A percentile compares a stretch with the other conserved stretches of the same genome.
Evolutionary conservation across 1,284 basidiomycete genomes (phyloP).

Genomic region (Ustilago tritici): DNA sequence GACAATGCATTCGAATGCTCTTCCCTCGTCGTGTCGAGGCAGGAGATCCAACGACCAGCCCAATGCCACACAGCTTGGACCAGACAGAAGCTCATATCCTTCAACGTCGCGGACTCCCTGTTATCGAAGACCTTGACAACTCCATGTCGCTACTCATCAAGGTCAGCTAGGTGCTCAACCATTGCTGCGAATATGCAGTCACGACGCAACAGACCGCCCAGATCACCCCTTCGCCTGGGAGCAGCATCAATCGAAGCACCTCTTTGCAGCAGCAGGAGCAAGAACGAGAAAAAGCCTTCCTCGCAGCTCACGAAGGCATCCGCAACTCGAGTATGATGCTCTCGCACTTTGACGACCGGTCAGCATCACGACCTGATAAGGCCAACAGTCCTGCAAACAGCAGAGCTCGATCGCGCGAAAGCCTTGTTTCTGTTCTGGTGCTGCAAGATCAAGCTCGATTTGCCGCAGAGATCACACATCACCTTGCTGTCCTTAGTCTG

Average conservation of each 20-base stretch:
- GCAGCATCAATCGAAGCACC: background rate
- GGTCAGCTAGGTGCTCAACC: conserved; percentile 26
- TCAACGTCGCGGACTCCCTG: conserved; percentile 20
- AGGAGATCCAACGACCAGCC: background rate
- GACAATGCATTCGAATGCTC: conserved; percentile 17
- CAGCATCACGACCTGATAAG: background rate
- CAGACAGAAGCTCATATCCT: conserved; percentile 14
- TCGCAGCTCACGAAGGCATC: conserved; percentile 24
- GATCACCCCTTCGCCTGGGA: background rate
- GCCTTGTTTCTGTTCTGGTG: conserved; percentile 7
- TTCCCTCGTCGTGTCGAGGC: conserved; percentile 20
- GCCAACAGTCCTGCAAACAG: background rate
- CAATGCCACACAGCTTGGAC: conserved; percentile 3
- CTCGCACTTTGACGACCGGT: conserved; percentile 32
- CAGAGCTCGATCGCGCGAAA: conserved; percentile 12
- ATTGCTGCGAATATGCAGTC: conserved; percentile 26
- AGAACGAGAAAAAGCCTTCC: conserved; percentile 7
- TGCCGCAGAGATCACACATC: conserved; percentile 34
- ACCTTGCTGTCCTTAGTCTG: conserved; percentile 27
- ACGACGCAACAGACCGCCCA: background rate
- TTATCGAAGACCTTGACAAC: conserved; percentile 13
- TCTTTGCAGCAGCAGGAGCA: background rate
- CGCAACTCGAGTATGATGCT: conserved; percentile 38
- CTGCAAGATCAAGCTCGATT: conserved; percentile 29
- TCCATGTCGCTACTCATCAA: conserved; percentile 34